A percentile compares a stretch with the other conserved stretches of the same genome.
These are phyloP conservation scores for Jasminum sambac DNA, from an alignment of 257 asterid genomes.

Conservation along the genomic window DNA sequence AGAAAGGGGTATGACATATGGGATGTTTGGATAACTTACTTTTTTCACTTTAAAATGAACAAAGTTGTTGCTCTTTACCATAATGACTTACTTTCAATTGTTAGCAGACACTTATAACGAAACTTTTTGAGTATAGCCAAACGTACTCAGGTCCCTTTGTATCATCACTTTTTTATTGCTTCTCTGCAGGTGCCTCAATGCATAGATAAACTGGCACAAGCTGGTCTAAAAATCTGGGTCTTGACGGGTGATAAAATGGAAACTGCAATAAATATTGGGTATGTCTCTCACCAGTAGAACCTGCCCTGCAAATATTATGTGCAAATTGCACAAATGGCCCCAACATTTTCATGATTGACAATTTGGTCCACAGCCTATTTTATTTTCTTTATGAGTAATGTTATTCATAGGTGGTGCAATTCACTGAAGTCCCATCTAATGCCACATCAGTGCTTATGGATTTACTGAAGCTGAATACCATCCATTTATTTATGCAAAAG, in stretches of 20 bases:
- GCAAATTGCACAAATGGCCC: neutral
- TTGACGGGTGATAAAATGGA: slow-evolving; percentile 99
- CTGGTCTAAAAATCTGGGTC: slow-evolving; percentile 98
- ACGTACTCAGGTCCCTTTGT: neutral
- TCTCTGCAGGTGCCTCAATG: slow-evolving; percentile 90
- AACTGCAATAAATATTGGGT: slow-evolving; percentile 99
- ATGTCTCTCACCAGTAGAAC: slow-evolving; percentile 35
- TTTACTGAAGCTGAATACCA: too few relatives aligned
- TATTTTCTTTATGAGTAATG: too few relatives aligned
- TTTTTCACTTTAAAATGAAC: neutral
- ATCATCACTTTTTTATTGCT: slow-evolving; percentile 14
- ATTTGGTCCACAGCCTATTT: neutral
- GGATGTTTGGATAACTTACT: neutral
- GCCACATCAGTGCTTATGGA: too few relatives aligned
- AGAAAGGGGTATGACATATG: slow-evolving; percentile 75
- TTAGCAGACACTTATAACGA: neutral
- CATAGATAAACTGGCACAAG: slow-evolving; percentile 97
- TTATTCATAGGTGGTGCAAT: too few relatives aligned
- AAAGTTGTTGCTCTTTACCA: neutral
- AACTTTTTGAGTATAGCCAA: neutral
- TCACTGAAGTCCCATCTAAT: too few relatives aligned
- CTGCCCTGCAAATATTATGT: slow-evolving; percentile 15
- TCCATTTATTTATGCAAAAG: neutral
- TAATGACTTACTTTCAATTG: neutral
- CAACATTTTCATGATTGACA: neutral